phyloP scores from a whole-genome alignment of 2,329 filamentous ascomycete species.

The Chlorencoelia australis region DNA sequence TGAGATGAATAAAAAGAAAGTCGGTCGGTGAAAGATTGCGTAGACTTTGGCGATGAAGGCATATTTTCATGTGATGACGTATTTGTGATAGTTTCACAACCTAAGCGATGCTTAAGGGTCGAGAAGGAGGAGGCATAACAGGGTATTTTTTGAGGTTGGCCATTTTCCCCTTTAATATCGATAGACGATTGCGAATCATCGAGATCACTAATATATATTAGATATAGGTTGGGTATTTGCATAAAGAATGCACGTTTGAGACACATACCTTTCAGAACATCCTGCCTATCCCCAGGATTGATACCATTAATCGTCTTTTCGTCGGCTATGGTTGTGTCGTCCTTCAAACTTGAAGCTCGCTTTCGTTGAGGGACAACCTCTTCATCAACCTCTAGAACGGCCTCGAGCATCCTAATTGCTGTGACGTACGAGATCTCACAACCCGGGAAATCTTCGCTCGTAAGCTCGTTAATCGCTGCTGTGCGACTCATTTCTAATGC shows the following conservation, averaged over 20 bases:
- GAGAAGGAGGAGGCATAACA: conserved; percentile 20
- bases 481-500: conserved; percentile 93
- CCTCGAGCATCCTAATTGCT: conserved; percentile 89
- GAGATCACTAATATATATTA: no score
- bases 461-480: conserved; percentile 91
- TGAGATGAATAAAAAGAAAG: no score
- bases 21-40: no score
- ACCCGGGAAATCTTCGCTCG: conserved; percentile 75
- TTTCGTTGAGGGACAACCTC: conserved; percentile 37
- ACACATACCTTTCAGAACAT: conserved; percentile 65
- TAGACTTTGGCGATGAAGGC: no score
- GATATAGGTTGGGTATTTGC: no score
- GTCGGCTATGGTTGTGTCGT: conserved; percentile 30
- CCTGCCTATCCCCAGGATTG: conserved; percentile 62
- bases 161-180: conserved; percentile 49
- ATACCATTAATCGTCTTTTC: conserved; percentile 41
- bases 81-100: conserved; percentile 24
- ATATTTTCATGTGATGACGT: conserved; percentile 24
- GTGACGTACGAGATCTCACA: conserved; percentile 92
- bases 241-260: no score
- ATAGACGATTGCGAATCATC: conserved; percentile 51
- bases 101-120: conserved; percentile 23
- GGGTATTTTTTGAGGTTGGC: conserved; percentile 45
- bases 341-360: conserved; percentile 30
- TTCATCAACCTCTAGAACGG: conserved; percentile 78